Evolutionary conservation across 495 filamentous ascomycete genomes (phyloP), one percentile per base, ranked within the genome.

Genomic region (Cercophora newfieldiana): DNA sequence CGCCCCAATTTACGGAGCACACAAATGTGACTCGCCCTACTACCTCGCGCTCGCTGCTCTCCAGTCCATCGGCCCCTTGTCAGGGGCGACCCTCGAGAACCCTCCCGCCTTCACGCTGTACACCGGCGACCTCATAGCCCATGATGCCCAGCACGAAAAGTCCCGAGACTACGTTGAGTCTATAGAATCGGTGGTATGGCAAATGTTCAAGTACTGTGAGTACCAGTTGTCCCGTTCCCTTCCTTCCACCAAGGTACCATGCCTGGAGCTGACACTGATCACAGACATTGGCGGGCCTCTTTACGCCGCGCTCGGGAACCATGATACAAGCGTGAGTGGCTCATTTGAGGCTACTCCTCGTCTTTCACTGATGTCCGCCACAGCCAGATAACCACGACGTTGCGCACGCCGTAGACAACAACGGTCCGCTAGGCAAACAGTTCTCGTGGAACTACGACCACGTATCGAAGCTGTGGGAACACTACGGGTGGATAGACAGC

Each of bases 11-110:
- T 88, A 86, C 66, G 86, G 85, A 18, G 73, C 77, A 6, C 88
- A 81, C 72, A 73, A 74, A 31, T 88, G 86, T 64, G 86, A 88
- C 65, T 83, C 85, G 7, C 86, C 85, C 3, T 87, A 87, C 63
- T 85, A 86, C 49, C 77, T 89, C 0, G 85, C 76, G 31, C 69
- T 86, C 6, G 85, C 84, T 26, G 85, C 85, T 25, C 74, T 88
- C 7, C 82, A 88, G 74, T 81, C 85, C 7, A 79, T 88, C 53
- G 81, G 77, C 4, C 82, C 86, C 18, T 66, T 89, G 71, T 87
- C 85, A 19, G 86, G 86, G 2, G 87, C 85, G 10, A 76, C 77
- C 10, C 56, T 69, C 16, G 55, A 78, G 18, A 69, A 77, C 18
- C 75, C 79, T 29, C 68, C 87, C 26, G 81, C 78, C 7, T 84